Conservation (phyloP, 2,329 filamentous ascomycete species). For the Fonsecaea nubica region DNA sequence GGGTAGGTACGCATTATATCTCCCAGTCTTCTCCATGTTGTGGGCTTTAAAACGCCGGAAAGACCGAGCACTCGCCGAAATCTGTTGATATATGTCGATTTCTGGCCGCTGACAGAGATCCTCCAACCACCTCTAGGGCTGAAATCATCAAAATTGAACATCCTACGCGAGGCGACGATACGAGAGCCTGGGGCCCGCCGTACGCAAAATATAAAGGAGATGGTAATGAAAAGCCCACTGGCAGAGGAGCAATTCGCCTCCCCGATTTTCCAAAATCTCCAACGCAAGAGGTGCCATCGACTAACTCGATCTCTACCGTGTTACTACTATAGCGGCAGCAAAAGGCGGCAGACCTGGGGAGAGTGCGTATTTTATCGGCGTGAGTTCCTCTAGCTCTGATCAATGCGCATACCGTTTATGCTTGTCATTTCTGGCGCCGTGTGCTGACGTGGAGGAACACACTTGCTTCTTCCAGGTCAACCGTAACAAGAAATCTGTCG, state of each 20-base stretch:
- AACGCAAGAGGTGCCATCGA: neutral
- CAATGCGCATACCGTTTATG: neutral
- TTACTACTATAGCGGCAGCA: constrained; percentile 15
- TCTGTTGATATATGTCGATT: neutral
- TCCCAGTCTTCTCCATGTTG: neutral
- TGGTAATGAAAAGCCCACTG: constrained; percentile 53
- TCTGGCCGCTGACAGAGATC: constrained; percentile 6
- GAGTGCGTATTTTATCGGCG: constrained; percentile 91
- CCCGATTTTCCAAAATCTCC: neutral
- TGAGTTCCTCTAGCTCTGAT: constrained; percentile 53
- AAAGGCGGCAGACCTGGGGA: constrained; percentile 69
- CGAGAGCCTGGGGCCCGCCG: constrained; percentile 92
- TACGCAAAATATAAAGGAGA: constrained; percentile 78
- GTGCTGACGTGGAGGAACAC: neutral
- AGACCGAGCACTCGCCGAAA: no score
- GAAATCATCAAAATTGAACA: constrained; percentile 98
- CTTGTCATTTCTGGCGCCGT: neutral
- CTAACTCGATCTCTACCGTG: neutral
- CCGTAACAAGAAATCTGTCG: constrained; percentile 95
- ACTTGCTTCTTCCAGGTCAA: constrained; percentile 69
- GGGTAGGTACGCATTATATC: constrained; percentile 68
- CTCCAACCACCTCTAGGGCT: constrained; percentile 65
- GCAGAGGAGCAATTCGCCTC: neutral
- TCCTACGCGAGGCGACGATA: constrained; percentile 88
- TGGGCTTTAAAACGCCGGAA: no score